Evolutionary conservation across 768 basidiomycete species (phyloP), one percentile per base, ranked within the genome.

Genomic region (Lentinula edodes): DNA sequence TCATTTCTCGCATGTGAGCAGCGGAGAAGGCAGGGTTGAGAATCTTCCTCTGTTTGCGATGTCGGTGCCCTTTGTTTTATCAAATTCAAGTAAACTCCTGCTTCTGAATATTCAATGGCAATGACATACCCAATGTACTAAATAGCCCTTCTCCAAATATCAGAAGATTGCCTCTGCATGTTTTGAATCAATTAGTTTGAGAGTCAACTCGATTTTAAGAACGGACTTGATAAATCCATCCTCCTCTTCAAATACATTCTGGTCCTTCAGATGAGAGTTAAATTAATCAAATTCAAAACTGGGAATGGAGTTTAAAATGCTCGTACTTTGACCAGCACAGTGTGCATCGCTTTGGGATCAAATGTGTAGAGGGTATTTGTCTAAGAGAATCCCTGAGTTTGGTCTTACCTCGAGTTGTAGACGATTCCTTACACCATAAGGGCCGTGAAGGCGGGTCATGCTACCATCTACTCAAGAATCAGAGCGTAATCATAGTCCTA

Each of bases 1-100:
- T 39, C 66, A 74, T 67, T 8, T 67, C 61, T 32, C 75, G 74
- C 62, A 76, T 64, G 55, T 73, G 72, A 16, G 69, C 69, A n/a
- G 61, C 65, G 10, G 74, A 74, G 64, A 76, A 77, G 6, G 73
- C 71, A 2, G 72, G 70, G 36, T 74, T 75, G 56, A 77, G 68
- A 63, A 76, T 68, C 61, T 73, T 74, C 23, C 74, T 68, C 63
- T 76, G 74, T 41, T 61, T 70, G 53, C 67, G 63, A 59, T 75
- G 74, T 16, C 66, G 68, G 12, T 71, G 65, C 32, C 59, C 59
- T 60, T 5, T 4, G 35, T 35, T 3, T 3, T 15, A 56, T n/a
- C 6, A 36, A 59, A 15, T 42, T 32, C 4, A 28, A 3, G 2
- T 7, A 20, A 36, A 10, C 32, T 20, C 42, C 6, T 32, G 3